Percentiles rank a stretch among this genome's conserved stretches.
These are phyloP conservation scores for Ambrosiella beaveri DNA, from an alignment of 2,329 filamentous ascomycete genomes.

Conservation along the genomic window DNA sequence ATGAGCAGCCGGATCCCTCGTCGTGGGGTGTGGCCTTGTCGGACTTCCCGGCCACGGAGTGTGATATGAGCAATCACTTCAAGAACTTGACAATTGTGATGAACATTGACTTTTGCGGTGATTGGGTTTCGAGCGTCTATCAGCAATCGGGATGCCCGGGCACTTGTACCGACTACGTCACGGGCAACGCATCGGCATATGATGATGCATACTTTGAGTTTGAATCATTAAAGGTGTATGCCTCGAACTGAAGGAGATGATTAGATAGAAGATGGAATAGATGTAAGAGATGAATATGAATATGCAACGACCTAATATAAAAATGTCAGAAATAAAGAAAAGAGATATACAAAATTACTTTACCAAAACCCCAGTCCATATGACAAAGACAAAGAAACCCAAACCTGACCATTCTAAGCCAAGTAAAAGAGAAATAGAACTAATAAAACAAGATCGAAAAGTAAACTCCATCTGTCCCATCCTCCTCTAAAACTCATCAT, in stretches of 20 bases:
- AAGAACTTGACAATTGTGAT: slow-evolving; percentile 47
- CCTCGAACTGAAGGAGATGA: neutral
- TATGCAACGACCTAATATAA: neutral
- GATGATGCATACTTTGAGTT: slow-evolving; percentile 49
- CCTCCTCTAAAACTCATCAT: slow-evolving; percentile 23
- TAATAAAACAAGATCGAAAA: slow-evolving; percentile 6
- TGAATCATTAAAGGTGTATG: slow-evolving; percentile 40
- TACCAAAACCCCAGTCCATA: too few relatives aligned
- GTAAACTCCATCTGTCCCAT: neutral
- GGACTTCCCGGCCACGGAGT: slow-evolving; percentile 47
- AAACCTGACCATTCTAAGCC: too few relatives aligned
- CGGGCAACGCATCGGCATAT: slow-evolving; percentile 38
- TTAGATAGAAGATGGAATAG: neutral
- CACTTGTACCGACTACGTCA: slow-evolving; percentile 40
- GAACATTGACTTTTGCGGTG: slow-evolving; percentile 49
- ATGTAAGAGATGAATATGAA: neutral
- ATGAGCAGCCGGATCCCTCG: slow-evolving; percentile 37
- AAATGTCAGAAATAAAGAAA: neutral
- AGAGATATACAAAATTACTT: neutral
- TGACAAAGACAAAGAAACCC: neutral
- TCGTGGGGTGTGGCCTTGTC: slow-evolving; percentile 45
- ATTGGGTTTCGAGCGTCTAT: slow-evolving; percentile 32
- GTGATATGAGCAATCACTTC: slow-evolving; percentile 42
- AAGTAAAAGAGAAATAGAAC: slow-evolving; percentile 1
- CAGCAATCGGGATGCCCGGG: slow-evolving; percentile 32